Percentiles rank a stretch among this genome's conserved stretches.
phyloP scores from a whole-genome alignment of 768 basidiomycete genomes.

The Pulveroboletus sp. region DNA sequence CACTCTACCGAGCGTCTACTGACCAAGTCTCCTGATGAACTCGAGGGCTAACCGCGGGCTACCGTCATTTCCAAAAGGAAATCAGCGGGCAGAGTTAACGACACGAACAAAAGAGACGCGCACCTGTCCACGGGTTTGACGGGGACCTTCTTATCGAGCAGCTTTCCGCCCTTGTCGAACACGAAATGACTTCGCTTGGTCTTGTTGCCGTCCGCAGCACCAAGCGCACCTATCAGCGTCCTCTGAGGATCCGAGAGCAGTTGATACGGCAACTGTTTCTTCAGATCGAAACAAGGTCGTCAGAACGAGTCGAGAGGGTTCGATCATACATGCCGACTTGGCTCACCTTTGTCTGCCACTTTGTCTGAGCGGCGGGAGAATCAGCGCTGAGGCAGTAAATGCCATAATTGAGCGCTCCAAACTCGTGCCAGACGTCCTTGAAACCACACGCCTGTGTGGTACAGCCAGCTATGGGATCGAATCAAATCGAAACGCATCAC shows the following conservation, averaged over 20 bases:
- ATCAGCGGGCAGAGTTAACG: background rate
- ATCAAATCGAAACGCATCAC: background rate
- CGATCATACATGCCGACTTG: background rate
- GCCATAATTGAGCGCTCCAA: conserved; percentile 54
- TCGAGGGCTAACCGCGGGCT: conserved; percentile 64
- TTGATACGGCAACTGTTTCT: conserved; percentile 84
- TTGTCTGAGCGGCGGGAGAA: conserved; percentile 63
- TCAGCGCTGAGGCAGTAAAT: conserved; percentile 87
- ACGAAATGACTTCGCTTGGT: conserved; percentile 93
- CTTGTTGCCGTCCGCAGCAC: conserved; percentile 73
- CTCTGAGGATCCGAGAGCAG: conserved; percentile 88
- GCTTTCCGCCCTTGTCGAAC: conserved; percentile 86
- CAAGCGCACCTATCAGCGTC: conserved; percentile 71
- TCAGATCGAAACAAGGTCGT: conserved; percentile 5
- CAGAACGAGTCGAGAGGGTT: background rate
- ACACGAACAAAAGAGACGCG: background rate
- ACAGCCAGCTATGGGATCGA: conserved; percentile 62
- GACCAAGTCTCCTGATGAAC: conserved; percentile 50
- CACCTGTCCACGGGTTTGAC: conserved; percentile 87
- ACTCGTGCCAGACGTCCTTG: conserved; percentile 78
- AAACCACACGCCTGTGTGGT: conserved; percentile 92
- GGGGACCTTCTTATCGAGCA: conserved; percentile 78
- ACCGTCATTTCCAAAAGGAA: background rate
- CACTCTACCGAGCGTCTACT: background rate
- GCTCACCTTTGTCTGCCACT: conserved; percentile 82